Evolutionary conservation across 352 stramenopile species (phyloP).

Genomic region (Pythium brassicae): DNA sequence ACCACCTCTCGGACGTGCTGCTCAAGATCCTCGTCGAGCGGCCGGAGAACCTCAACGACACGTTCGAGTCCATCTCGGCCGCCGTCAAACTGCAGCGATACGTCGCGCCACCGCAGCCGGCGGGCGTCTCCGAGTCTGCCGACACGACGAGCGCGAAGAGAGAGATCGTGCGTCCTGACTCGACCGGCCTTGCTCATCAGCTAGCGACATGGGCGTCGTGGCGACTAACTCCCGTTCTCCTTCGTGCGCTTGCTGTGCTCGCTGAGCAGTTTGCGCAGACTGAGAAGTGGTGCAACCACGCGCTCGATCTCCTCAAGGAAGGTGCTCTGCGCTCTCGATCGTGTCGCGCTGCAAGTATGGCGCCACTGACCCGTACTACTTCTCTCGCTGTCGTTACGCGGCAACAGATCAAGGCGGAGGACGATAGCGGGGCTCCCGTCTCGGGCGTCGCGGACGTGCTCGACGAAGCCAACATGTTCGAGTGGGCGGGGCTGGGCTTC

Average conservation of each 20-base stretch:
- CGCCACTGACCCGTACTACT: neutral
- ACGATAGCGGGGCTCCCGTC: slow-evolving; percentile 31
- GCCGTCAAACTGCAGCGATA: slow-evolving; percentile 82
- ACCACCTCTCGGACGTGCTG: slow-evolving; percentile 81
- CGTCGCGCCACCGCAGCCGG: slow-evolving; percentile 25
- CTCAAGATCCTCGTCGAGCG: slow-evolving; percentile 85
- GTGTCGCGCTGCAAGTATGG: too few relatives aligned
- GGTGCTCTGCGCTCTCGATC: neutral
- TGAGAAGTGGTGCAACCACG: slow-evolving; percentile 62
- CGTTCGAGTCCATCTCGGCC: slow-evolving; percentile 86
- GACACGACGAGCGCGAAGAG: slow-evolving; percentile 35
- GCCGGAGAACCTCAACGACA: slow-evolving; percentile 77
- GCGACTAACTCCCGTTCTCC: neutral
- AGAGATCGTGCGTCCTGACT: slow-evolving; percentile 35
- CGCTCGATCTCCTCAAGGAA: slow-evolving; percentile 57
- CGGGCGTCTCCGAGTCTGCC: slow-evolving; percentile 20
- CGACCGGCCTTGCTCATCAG: neutral
- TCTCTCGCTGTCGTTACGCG: neutral
- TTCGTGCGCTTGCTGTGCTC: neutral
- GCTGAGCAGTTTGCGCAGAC: slow-evolving; percentile 40
- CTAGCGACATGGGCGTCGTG: neutral
- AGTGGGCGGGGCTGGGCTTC: slow-evolving; percentile 75
- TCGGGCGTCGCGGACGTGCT: slow-evolving; percentile 56
- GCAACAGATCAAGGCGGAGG: slow-evolving; percentile 39
- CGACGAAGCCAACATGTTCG: slow-evolving; percentile 82